Percentiles rank a stretch among this genome's conserved stretches.
These are phyloP conservation scores for Dittrichia graveolens DNA, from an alignment of 129 eudicot genomes.

Conservation along the genomic window DNA sequence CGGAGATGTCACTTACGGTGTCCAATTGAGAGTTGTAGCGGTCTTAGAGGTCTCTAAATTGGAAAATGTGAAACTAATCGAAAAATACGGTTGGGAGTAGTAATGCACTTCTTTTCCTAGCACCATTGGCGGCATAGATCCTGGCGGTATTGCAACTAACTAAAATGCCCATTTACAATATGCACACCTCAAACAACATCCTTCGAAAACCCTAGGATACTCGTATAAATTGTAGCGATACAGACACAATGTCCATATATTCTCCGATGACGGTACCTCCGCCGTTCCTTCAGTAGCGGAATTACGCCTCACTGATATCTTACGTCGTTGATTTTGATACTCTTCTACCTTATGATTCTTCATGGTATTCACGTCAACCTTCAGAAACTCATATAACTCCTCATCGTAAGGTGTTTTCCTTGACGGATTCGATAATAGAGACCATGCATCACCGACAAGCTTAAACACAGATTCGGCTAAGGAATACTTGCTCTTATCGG, in stretches of 20 bases:
- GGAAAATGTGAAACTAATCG: slow-evolving; percentile 45
- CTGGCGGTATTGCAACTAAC: slow-evolving; percentile 36
- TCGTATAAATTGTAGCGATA: slow-evolving; percentile 71
- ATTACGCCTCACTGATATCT: slow-evolving; percentile 51
- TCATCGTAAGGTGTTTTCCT: slow-evolving; percentile 20
- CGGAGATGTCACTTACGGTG: neutral
- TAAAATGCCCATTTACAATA: slow-evolving; percentile 69
- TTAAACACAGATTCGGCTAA: slow-evolving; percentile 21
- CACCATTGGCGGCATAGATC: slow-evolving; percentile 61
- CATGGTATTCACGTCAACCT: slow-evolving; percentile 40
- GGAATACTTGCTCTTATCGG: slow-evolving; percentile 10
- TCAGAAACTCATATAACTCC: slow-evolving; percentile 37
- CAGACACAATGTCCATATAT: slow-evolving; percentile 81
- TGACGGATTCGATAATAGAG: slow-evolving; percentile 16
- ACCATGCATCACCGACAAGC: slow-evolving; percentile 27
- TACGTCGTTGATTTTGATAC: slow-evolving; percentile 23
- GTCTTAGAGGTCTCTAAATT: neutral
- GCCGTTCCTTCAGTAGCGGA: slow-evolving; percentile 13
- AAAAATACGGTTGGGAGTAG: slow-evolving; percentile 65
- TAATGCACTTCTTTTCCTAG: slow-evolving; percentile 72
- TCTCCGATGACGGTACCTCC: slow-evolving; percentile 18
- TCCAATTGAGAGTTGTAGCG: slow-evolving; percentile 14
- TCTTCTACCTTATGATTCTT: slow-evolving; percentile 24
- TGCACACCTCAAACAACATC: slow-evolving; percentile 64
- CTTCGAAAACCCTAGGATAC: slow-evolving; percentile 61